Base-by-base conservation (phyloP, 495 filamentous ascomycete species). In the Aspergillus coremiiformis region DNA sequence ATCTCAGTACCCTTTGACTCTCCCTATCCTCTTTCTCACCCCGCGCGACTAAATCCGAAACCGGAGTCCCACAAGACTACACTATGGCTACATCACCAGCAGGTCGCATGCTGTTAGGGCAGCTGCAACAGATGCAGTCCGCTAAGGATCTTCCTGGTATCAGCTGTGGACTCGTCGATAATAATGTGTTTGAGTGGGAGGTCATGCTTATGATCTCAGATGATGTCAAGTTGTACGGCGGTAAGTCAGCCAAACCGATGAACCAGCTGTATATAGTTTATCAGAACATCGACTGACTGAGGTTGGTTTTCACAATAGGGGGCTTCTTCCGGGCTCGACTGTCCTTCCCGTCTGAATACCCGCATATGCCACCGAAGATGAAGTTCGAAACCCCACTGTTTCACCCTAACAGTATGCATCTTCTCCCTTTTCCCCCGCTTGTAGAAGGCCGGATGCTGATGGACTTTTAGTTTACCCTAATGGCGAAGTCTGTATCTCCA, bases 161-260 rank as follows among this genome's bases (percentile, higher is more conserved):
- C 60, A 95, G 89, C 56, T 93, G 86, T 64, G 93, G 93, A 1
- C 75, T 98, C 26, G 83, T 93, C 21, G 82, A 84, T 54, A 84
- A 76, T 72, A 96, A 95, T 64, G 85, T 97, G n/a, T 96, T 95
- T 57, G 86, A 96, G 74, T 98, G 93, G 93, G 92, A 97, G 67
- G 90, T 98, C 14, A 95, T 96, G 86, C 80, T 98, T 29, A 98
- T 98, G 93, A 93, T 98, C 60, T 87, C 79, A 26, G 93, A 98
- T 62, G 93, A 98, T 59, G 92, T 89, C 69, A 92, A 94, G 68
- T 85, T 89, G 62, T 98, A 97, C 62, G 94, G 92, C 58, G 93
- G 85, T 84, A 66, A 72, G 84, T 71, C 3, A 22, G 8, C 5
- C 6, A 20, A n/a, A n/a, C n/a, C n/a, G n/a, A n/a, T n/a, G n/a